Evolutionary conservation across 495 filamentous ascomycete genomes (phyloP).

Genomic region (Xylaria longipes): DNA sequence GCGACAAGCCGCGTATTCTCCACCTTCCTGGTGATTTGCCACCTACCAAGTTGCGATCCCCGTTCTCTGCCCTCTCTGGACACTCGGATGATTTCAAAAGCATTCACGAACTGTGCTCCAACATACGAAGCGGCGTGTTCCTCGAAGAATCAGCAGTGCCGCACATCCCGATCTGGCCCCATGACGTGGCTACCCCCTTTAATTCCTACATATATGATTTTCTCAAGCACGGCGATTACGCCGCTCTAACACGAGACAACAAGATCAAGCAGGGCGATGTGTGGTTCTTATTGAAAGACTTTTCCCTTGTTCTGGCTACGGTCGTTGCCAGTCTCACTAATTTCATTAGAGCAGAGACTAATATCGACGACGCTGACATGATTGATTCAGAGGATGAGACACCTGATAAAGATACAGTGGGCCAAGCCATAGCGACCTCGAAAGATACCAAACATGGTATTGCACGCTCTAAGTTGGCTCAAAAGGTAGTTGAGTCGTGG

Average conservation of each 20-base stretch:
- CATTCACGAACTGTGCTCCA: conserved; percentile 67
- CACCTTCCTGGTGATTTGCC: conserved; percentile 27
- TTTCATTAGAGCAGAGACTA: conserved; percentile 48
- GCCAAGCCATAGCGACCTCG: background rate
- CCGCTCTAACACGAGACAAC: conserved; percentile 63
- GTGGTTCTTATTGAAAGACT: conserved; percentile 74
- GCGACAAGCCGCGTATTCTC: conserved; percentile 10
- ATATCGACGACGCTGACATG: conserved; percentile 49
- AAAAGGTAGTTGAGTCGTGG: conserved; percentile 40
- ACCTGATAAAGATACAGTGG: conserved; percentile 7
- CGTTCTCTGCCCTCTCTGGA: conserved; percentile 76
- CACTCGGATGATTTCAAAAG: conserved; percentile 69
- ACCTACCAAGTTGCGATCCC: conserved; percentile 59
- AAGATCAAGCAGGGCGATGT: conserved; percentile 65
- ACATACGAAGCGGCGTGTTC: conserved; percentile 69
- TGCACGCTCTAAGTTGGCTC: background rate
- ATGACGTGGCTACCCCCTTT: conserved; percentile 55
- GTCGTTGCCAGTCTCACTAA: conserved; percentile 65
- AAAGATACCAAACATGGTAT: background rate
- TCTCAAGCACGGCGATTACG: conserved; percentile 69
- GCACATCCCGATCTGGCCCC: conserved; percentile 62
- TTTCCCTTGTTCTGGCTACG: conserved; percentile 71
- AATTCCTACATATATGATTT: conserved; percentile 81
- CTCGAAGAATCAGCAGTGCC: conserved; percentile 75
- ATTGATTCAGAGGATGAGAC: conserved; percentile 45